A percentile compares a stretch with the other conserved stretches of the same genome.
Conservation (phyloP, 768 basidiomycete species). For the Pisolithus microcarpus region DNA sequence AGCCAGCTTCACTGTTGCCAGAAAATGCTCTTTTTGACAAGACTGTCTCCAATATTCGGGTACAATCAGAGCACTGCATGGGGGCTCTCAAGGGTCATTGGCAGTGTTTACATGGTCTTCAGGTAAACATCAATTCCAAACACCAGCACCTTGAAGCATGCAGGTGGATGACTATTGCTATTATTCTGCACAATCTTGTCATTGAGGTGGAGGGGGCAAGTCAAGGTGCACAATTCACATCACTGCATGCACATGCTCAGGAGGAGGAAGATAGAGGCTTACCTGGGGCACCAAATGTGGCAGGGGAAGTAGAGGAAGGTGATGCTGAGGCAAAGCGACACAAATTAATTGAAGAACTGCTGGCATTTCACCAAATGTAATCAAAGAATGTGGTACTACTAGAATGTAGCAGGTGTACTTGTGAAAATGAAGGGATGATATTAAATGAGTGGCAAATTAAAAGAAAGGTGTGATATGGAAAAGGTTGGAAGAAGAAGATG, state of each 20-base stretch:
- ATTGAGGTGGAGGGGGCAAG: conserved; percentile 29
- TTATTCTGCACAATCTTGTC: conserved; percentile 31
- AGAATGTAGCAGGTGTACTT: not conserved
- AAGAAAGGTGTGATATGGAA: no score
- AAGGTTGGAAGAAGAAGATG: no score
- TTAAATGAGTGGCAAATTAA: no score
- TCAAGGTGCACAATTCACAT: no score
- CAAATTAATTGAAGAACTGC: no score
- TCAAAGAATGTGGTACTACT: not conserved
- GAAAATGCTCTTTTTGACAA: conserved; percentile 24
- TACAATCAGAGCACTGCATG: conserved; percentile 34
- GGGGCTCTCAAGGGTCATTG: conserved; percentile 30
- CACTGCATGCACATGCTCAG: no score
- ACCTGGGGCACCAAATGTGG: no score
- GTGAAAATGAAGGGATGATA: no score
- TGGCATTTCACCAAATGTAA: no score
- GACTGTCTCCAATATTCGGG: conserved; percentile 19
- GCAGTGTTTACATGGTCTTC: conserved; percentile 25
- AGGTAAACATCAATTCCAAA: conserved; percentile 23
- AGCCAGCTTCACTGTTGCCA: conserved; percentile 22
- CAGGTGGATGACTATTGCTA: conserved; percentile 26
- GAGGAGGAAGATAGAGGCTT: no score
- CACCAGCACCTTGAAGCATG: conserved; percentile 13
- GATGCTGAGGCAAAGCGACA: not conserved
- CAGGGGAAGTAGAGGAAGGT: no score